Evolutionary conservation across 768 basidiomycete species (phyloP).

Genomic region (Hericium rajendrae): DNA sequence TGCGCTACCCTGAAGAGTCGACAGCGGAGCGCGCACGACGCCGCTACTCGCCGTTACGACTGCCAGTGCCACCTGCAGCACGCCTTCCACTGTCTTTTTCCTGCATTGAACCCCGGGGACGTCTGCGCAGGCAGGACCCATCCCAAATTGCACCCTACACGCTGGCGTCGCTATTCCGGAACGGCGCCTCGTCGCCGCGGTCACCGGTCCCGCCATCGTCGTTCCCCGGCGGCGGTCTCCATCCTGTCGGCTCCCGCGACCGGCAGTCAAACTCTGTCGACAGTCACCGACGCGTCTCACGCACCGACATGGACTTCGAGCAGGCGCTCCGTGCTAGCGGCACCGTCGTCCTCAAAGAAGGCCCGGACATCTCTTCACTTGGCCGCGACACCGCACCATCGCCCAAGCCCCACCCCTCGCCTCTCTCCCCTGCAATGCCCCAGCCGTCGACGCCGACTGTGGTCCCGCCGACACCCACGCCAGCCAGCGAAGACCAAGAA

Average conservation of each 20-base stretch:
- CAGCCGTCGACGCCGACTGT: slow-evolving; percentile 54
- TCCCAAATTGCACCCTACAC: slow-evolving; percentile 20
- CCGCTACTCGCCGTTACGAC: too few relatives aligned
- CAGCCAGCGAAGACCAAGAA: slow-evolving; percentile 16
- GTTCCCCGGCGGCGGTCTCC: slow-evolving; percentile 37
- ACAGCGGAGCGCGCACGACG: too few relatives aligned
- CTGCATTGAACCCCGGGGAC: too few relatives aligned
- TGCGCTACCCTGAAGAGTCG: not conserved
- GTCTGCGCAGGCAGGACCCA: too few relatives aligned
- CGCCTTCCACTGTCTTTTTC: too few relatives aligned
- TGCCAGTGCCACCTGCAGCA: too few relatives aligned
- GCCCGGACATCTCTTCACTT: slow-evolving; percentile 57
- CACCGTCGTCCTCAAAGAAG: slow-evolving; percentile 63
- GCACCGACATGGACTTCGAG: slow-evolving; percentile 77
- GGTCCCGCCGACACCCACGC: slow-evolving; percentile 62
- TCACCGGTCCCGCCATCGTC: slow-evolving; percentile 35
- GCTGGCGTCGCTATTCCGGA: slow-evolving; percentile 61
- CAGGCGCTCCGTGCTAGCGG: slow-evolving; percentile 57
- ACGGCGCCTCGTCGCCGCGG: slow-evolving; percentile 28
- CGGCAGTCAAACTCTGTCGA: slow-evolving; percentile 21
- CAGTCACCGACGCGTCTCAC: slow-evolving; percentile 49
- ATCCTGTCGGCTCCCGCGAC: slow-evolving; percentile 49
- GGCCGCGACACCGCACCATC: slow-evolving; percentile 42
- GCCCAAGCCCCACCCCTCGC: slow-evolving; percentile 25
- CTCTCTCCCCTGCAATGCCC: slow-evolving; percentile 15